Base-by-base conservation (phyloP, 345 rosid species). In the Rhodamnia argentea region DNA sequence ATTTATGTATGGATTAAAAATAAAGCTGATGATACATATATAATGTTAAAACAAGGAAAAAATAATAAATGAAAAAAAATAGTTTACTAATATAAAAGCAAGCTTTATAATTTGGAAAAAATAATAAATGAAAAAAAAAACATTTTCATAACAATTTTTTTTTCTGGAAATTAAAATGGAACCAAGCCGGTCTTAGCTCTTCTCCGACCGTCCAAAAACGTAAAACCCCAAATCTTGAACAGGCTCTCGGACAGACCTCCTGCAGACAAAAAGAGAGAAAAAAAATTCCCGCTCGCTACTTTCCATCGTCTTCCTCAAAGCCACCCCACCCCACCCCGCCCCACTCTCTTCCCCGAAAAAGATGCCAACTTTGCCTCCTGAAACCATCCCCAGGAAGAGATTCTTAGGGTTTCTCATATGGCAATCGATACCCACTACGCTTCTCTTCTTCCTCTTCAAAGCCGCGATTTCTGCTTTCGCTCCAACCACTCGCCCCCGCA, bases 391-490 rank as follows among this genome's bases (percentile, higher is more conserved):
- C 32, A 91, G 89, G 86, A 91, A 92, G 82, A 91, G 97, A 7
- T 90, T 90, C 50, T 78, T 89, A 29, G 96, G 96, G 85, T 96
- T 95, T 83, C 86, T 95, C 14, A 94, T 95, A 52, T 94, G 97
- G 99, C 96, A 96, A 57, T 92, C 95, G 5, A 92, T 96, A 12
- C 85, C 92, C 59, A 91, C 95, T 16, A 83, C 94, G 22, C 82
- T 87, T 64, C 88, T 94, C 85, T 96, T 91, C 95, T 8, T 95
- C 86, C 83, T 91, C 90, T 89, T 89, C 93, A 91, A 90, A 83
- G 52, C 88, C 83, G 84, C 91, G 85, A 55, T 92, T 58, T 84
- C 90, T 75, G 85, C 88, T n/a, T 86, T 86, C 52, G 55, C 86
- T 74, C 47, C 86, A 14, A 7, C 86, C 15, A 5, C 60, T 18